A percentile compares a stretch with the other conserved stretches of the same genome.
Conservation (phyloP, 257 asterid species). For the Gardenia jasminoides region DNA sequence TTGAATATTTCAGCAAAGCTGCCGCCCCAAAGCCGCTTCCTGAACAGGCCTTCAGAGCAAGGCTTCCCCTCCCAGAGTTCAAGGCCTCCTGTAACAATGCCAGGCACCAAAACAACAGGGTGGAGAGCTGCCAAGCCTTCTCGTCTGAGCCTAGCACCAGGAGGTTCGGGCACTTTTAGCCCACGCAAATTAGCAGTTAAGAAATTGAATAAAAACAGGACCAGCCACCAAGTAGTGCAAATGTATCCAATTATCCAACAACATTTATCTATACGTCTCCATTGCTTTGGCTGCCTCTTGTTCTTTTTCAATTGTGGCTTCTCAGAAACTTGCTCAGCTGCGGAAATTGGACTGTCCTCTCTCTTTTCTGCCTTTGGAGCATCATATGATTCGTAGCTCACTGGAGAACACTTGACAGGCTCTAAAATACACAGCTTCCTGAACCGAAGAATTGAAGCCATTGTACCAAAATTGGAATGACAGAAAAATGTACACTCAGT, state of each 20-base stretch:
- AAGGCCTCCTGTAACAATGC: slow-evolving; percentile 92
- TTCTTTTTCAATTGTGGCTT: slow-evolving; percentile 19
- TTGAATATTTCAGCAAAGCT: slow-evolving; percentile 68
- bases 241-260: slow-evolving; percentile 66
- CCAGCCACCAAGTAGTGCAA: slow-evolving; percentile 72
- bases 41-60: slow-evolving; percentile 73
- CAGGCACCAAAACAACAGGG: slow-evolving; percentile 83
- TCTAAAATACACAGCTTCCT: slow-evolving; percentile 59
- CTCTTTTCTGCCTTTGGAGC: slow-evolving; percentile 23
- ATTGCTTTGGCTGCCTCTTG: slow-evolving; percentile 28
- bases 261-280: slow-evolving; percentile 66
- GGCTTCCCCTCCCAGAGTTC: slow-evolving; percentile 97
- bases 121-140: slow-evolving; percentile 58
- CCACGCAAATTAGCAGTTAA: slow-evolving; percentile 53
- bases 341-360: slow-evolving; percentile 1
- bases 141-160: slow-evolving; percentile 58
- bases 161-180: slow-evolving; percentile 49
- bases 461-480: slow-evolving; percentile 10
- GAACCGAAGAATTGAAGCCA: slow-evolving; percentile 64
- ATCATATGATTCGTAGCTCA: slow-evolving; percentile 19
- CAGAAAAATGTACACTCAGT: too few species aligned
- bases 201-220: slow-evolving; percentile 47
- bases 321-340: slow-evolving; percentile 9
- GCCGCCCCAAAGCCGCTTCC: slow-evolving; percentile 88
- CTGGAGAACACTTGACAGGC: slow-evolving; percentile 37